phyloP scores from a whole-genome alignment of 352 stramenopile species.

The Pythium vanterpoolii region DNA sequence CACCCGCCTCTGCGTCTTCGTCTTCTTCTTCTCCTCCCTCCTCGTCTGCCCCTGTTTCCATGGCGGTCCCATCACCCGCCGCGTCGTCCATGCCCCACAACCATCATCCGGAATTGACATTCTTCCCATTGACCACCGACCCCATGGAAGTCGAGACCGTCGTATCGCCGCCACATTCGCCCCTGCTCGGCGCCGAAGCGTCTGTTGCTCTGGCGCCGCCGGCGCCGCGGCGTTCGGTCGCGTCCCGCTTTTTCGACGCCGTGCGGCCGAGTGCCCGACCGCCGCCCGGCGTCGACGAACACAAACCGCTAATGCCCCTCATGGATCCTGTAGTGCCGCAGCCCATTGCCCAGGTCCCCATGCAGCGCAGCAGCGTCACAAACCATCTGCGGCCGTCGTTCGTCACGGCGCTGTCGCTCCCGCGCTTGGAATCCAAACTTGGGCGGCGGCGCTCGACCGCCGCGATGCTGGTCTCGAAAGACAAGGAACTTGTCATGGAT shows the following conservation, averaged over 20 bases:
- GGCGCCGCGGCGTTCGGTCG: slow-evolving; percentile 19
- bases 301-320: background rate
- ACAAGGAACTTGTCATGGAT: background rate
- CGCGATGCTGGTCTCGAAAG: background rate
- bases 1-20: background rate
- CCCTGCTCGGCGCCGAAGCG: background rate
- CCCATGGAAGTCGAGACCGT: background rate
- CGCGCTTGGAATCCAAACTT: slow-evolving; percentile 4
- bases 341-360: slow-evolving; percentile 21
- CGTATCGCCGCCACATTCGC: background rate
- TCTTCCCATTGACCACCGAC: background rate
- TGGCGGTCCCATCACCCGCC: background rate
- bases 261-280: slow-evolving; percentile 7
- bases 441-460: slow-evolving; percentile 15
- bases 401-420: slow-evolving; percentile 12
- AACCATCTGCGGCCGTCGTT: slow-evolving; percentile 24
- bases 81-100: background rate
- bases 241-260: slow-evolving; percentile 1
- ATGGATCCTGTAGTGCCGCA: slow-evolving; percentile 10
- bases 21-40: background rate
- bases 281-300: slow-evolving; percentile 4
- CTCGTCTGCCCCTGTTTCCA: background rate
- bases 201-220: background rate
- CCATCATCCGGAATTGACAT: background rate
- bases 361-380: slow-evolving; percentile 19